Conservation (phyloP, 371 early-diverging fungal genomes). For the Mucor plumbeus region DNA sequence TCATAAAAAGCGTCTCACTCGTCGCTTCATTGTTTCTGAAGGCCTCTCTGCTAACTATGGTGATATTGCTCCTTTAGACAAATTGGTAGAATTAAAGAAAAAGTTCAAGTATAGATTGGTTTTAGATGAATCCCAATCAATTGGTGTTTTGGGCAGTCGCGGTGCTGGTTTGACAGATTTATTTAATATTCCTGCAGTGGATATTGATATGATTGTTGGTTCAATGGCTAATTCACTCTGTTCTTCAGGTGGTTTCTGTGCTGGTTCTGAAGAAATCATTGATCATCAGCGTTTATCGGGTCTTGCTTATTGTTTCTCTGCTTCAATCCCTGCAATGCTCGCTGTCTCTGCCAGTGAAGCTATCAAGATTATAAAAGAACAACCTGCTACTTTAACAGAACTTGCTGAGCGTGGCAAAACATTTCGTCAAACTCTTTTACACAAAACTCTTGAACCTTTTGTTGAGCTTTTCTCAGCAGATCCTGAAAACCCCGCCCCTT, state of each 20-base stretch:
- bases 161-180: constrained; percentile 94
- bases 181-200: constrained; percentile 72
- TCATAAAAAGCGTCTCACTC: constrained; percentile 81
- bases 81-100: constrained; percentile 88
- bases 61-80: constrained; percentile 87
- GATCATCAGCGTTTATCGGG: constrained; percentile 97
- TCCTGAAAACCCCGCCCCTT: constrained; percentile 59
- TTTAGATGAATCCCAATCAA: constrained; percentile 94
- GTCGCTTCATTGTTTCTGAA: constrained; percentile 96
- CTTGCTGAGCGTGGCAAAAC: constrained; percentile 40
- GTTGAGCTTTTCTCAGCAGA: constrained; percentile 58
- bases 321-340: constrained; percentile 97
- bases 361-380: constrained; percentile 66
- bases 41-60: constrained; percentile 96
- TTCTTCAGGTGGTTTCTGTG: constrained; percentile 96
- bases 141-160: constrained; percentile 91
- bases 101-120: constrained; percentile 98
- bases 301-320: constrained; percentile 96
- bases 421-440: constrained; percentile 42
- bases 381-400: constrained; percentile 43
- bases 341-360: constrained; percentile 90
- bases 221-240: constrained; percentile 88
- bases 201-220: constrained; percentile 95
- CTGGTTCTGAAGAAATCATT: constrained; percentile 84
- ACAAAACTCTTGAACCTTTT: constrained; percentile 45